Evolutionary conservation across 805 yeast species (phyloP).

Genomic region (Candida sanyiensis): DNA sequence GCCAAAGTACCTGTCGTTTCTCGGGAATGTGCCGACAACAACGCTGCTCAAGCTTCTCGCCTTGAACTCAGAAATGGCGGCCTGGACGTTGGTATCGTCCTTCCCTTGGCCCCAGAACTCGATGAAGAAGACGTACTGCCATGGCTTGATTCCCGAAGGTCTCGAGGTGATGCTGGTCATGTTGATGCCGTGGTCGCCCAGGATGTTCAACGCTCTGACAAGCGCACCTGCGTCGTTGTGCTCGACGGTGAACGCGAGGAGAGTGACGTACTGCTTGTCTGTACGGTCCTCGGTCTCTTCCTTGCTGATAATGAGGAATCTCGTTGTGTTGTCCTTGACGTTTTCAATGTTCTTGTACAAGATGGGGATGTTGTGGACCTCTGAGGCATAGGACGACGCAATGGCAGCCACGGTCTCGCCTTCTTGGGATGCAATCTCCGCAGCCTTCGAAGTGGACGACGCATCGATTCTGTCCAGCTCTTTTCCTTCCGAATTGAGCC

Average conservation of each 20-base stretch:
- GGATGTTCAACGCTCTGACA: slow-evolving; percentile 54
- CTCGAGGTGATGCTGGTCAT: slow-evolving; percentile 71
- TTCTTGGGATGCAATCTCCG: slow-evolving; percentile 47
- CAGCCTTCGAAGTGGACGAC: slow-evolving; percentile 82
- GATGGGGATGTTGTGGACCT: slow-evolving; percentile 52
- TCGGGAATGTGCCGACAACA: slow-evolving; percentile 53
- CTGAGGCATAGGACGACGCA: slow-evolving; percentile 64
- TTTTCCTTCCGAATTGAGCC: slow-evolving; percentile 36
- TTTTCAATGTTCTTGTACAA: slow-evolving; percentile 61
- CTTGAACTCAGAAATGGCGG: slow-evolving; percentile 39
- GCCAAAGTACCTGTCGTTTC: slow-evolving; percentile 36
- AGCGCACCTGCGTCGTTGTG: slow-evolving; percentile 71
- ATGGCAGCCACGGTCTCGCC: slow-evolving; percentile 56
- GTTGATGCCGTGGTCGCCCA: slow-evolving; percentile 52
- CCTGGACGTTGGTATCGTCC: slow-evolving; percentile 26
- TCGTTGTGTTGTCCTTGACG: slow-evolving; percentile 68
- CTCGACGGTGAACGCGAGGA: slow-evolving; percentile 60
- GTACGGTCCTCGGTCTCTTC: slow-evolving; percentile 14
- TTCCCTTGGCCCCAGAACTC: slow-evolving; percentile 50
- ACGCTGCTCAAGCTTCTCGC: slow-evolving; percentile 43
- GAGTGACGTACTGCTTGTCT: slow-evolving; percentile 32
- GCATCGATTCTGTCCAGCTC: slow-evolving; percentile 53
- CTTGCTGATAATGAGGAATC: slow-evolving; percentile 67
- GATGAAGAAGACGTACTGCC: slow-evolving; percentile 81
- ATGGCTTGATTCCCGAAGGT: slow-evolving; percentile 58